These are phyloP conservation scores for Solanum lycopersicoides DNA, from an alignment of 257 asterid species.

Conservation along the genomic window DNA sequence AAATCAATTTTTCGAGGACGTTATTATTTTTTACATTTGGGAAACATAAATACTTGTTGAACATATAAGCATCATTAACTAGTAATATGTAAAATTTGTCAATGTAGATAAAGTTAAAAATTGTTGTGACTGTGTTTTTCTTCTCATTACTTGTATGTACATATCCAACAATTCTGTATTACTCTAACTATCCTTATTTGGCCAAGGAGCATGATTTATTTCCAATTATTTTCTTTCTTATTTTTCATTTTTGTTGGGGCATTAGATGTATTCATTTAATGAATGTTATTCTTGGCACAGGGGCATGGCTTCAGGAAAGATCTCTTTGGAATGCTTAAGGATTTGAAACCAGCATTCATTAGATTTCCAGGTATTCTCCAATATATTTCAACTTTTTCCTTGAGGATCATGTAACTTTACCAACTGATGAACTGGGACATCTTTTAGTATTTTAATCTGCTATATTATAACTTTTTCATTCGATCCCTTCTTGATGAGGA, in stretches of 20 bases:
- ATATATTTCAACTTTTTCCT: neutral
- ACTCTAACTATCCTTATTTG: neutral
- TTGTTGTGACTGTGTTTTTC: neutral
- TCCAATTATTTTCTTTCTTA: neutral
- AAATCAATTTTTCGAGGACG: neutral
- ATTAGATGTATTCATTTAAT: neutral
- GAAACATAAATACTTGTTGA: neutral
- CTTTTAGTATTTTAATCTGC: neutral
- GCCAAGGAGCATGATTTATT: neutral
- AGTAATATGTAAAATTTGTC: neutral
- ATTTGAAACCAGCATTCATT: constrained; percentile 64
- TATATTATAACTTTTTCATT: neutral
- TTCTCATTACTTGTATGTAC: neutral
- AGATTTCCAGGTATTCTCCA: constrained; percentile 82
- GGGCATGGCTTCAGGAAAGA: constrained; percentile 95
- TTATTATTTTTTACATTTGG: neutral
- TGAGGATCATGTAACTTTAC: neutral
- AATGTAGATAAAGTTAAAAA: neutral
- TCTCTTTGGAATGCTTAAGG: constrained; percentile 67
- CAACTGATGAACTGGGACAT: neutral
- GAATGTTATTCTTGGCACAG: constrained; percentile 24
- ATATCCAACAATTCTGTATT: neutral
- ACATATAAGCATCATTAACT: neutral
- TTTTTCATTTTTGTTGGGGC: neutral
- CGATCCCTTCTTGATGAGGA: neutral